Percentiles rank a stretch among this genome's conserved stretches.
These are phyloP conservation scores for Magnolia sinica DNA, from an alignment of 164 flowering plant species.

Conservation along the genomic window DNA sequence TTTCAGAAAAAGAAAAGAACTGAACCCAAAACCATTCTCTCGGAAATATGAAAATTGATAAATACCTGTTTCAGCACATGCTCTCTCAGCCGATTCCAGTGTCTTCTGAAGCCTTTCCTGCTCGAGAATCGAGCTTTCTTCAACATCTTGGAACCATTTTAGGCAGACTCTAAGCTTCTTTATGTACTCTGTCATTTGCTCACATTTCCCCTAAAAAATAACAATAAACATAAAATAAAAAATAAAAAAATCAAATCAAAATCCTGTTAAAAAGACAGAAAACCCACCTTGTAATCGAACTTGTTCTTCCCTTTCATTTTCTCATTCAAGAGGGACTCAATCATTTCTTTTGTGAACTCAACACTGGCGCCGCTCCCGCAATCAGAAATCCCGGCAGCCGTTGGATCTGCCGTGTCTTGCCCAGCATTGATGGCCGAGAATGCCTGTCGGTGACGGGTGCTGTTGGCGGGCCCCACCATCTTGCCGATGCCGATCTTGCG, in stretches of 20 bases:
- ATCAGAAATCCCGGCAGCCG: slow-evolving; percentile 57
- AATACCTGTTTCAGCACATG: slow-evolving; percentile 51
- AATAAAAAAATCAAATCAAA: slow-evolving; percentile 1
- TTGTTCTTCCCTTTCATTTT: slow-evolving; percentile 69
- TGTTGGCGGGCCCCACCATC: slow-evolving; percentile 51
- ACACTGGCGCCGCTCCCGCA: slow-evolving; percentile 29
- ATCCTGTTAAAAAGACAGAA: neutral
- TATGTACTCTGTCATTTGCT: slow-evolving; percentile 61
- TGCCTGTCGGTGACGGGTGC: slow-evolving; percentile 46
- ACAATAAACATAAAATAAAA: neutral
- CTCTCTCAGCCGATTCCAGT: slow-evolving; percentile 40
- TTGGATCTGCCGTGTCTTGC: slow-evolving; percentile 42
- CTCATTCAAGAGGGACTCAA: slow-evolving; percentile 70
- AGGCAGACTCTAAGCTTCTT: slow-evolving; percentile 63
- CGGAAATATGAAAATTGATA: neutral
- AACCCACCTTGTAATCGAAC: slow-evolving; percentile 64
- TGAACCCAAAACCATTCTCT: too few relatives aligned
- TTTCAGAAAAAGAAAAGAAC: too few relatives aligned
- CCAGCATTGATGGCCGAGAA: slow-evolving; percentile 61
- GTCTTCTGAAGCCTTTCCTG: slow-evolving; percentile 42
- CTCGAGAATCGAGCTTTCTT: slow-evolving; percentile 39
- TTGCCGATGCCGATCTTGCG: slow-evolving; percentile 42
- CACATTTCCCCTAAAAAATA: slow-evolving; percentile 60
- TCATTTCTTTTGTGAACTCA: slow-evolving; percentile 76
- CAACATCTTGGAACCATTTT: slow-evolving; percentile 70